A percentile compares a stretch with the other conserved stretches of the same genome.
phyloP scores from a whole-genome alignment of 352 stramenopile species.

The Albugo laibachii region DNA sequence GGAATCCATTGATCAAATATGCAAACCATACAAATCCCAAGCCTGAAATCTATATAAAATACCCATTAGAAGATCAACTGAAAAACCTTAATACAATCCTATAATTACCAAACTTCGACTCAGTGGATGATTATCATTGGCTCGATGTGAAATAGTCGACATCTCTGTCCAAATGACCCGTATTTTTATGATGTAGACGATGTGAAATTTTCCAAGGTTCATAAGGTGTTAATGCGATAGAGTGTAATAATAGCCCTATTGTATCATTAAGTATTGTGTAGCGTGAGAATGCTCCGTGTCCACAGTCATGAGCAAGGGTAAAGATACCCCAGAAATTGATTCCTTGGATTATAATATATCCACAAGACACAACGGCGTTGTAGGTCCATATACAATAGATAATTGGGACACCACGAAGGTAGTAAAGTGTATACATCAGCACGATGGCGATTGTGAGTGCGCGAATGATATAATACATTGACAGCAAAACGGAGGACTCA shows the following conservation, averaged over 20 bases:
- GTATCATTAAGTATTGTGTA: constrained; percentile 60
- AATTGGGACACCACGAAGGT: constrained; percentile 18
- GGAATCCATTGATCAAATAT: constrained; percentile 54
- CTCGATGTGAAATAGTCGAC: constrained; percentile 69
- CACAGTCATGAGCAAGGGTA: constrained; percentile 61
- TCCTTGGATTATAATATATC: constrained; percentile 51
- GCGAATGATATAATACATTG: constrained; percentile 51
- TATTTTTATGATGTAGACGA: constrained; percentile 77
- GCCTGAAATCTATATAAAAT: constrained; percentile 7
- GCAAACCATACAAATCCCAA: constrained; percentile 48
- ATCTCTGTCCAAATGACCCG: constrained; percentile 67
- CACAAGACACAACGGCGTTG: constrained; percentile 21
- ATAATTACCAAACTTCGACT: constrained; percentile 33
- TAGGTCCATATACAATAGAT: constrained; percentile 15
- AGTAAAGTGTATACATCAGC: constrained; percentile 21
- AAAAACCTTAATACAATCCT: too few species aligned
- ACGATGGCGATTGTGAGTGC: constrained; percentile 21
- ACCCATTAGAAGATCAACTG: background rate
- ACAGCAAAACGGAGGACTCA: constrained; percentile 41
- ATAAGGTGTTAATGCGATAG: constrained; percentile 60
- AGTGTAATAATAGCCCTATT: constrained; percentile 59
- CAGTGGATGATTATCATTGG: constrained; percentile 22
- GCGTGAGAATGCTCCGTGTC: constrained; percentile 59
- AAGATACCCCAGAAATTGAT: constrained; percentile 75
- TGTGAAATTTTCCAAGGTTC: constrained; percentile 67